Percentiles rank a stretch among this genome's conserved stretches.
phyloP scores from a whole-genome alignment of 2,329 filamentous ascomycete species.

The Fusarium torulosum region DNA sequence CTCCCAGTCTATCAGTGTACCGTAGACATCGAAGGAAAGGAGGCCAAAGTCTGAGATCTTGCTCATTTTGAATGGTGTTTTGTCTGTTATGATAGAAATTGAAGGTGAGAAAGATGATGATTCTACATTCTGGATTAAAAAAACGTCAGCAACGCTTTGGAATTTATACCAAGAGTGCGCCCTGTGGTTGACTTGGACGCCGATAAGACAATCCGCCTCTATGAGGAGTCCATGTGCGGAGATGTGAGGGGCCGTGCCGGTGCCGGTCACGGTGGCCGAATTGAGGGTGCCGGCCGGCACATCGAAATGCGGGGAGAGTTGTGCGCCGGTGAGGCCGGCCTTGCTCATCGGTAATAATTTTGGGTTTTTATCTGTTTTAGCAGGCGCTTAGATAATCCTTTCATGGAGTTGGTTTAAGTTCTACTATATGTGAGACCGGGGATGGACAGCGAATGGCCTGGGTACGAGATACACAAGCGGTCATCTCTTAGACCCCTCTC shows the following conservation, averaged over 20 bases:
- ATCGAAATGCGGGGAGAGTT: constrained; percentile 22
- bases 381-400: not conserved
- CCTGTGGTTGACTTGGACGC: constrained; percentile 29
- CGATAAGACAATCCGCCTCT: constrained; percentile 14
- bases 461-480: too few species aligned
- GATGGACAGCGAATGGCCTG: too few species aligned
- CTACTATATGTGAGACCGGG: not conserved
- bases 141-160: not conserved
- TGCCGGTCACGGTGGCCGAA: constrained; percentile 21
- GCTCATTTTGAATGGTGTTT: constrained; percentile 29
- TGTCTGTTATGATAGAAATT: not conserved
- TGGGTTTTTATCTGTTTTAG: not conserved
- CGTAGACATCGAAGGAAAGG: constrained; percentile 83
- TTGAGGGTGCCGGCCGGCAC: constrained; percentile 27
- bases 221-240: not conserved
- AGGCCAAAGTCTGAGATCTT: constrained; percentile 50
- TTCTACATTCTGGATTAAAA: not conserved
- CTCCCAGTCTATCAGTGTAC: constrained; percentile 86
- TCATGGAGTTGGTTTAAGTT: not conserved
- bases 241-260: constrained; percentile 16
- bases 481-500: too few species aligned
- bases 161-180: constrained; percentile 1
- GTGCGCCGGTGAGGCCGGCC: constrained; percentile 3
- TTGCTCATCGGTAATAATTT: not conserved
- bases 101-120: not conserved